phyloP scores from a whole-genome alignment of 2,329 filamentous ascomycete genomes.

The Cryoendolithus antarcticus region DNA sequence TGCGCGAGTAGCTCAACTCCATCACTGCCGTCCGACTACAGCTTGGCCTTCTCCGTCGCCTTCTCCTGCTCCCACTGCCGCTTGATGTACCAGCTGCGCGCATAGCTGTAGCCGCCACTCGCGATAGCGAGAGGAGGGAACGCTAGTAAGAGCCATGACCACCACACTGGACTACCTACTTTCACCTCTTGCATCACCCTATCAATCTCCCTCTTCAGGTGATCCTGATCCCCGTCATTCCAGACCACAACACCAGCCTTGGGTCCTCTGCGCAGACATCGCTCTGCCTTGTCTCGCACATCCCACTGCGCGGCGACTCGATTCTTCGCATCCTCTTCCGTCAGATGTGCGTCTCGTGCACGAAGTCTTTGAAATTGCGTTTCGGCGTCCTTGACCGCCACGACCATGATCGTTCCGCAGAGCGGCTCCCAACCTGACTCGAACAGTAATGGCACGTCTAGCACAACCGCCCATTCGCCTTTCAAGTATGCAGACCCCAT shows the following conservation, averaged over 20 bases:
- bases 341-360: conserved; percentile 64
- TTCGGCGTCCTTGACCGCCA: conserved; percentile 66
- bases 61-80: conserved; percentile 54
- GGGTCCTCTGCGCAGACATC: conserved; percentile 53
- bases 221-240: conserved; percentile 70
- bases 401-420: conserved; percentile 76
- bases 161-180: conserved; percentile 61
- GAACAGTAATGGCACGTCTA: conserved; percentile 86
- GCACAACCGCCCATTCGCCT: conserved; percentile 77
- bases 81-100: conserved; percentile 59
- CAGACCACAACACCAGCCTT: conserved; percentile 67
- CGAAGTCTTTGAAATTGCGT: conserved; percentile 75
- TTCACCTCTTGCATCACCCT: conserved; percentile 53
- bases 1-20: neutral
- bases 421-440: conserved; percentile 76
- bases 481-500: conserved; percentile 59
- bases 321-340: conserved; percentile 74
- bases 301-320: conserved; percentile 78
- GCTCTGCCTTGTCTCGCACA: conserved; percentile 67
- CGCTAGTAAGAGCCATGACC: conserved; percentile 57
- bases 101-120: conserved; percentile 59
- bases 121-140: conserved; percentile 63
- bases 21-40: conserved; percentile 26
- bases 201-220: conserved; percentile 55
- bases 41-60: conserved; percentile 45